Evolutionary conservation across 148 eudicot genomes (phyloP), one percentile per base, ranked within the genome.

Genomic region (Selenicereus undatus): DNA sequence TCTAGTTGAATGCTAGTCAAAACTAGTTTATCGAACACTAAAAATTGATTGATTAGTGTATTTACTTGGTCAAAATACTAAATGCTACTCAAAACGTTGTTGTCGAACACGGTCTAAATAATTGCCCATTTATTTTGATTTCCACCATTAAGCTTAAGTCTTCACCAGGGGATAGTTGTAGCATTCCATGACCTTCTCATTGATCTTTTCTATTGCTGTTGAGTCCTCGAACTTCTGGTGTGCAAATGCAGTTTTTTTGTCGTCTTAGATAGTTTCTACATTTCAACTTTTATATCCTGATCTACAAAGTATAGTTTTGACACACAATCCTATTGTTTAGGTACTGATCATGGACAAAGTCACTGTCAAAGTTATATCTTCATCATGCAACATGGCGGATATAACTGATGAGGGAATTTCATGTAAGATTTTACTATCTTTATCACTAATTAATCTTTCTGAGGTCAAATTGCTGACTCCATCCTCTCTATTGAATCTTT

Each of bases 281-380:
- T 24, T 64, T n/a, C 29, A 64, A 64, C 69, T n/a, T 64, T 6
- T 13, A 66, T n/a, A 2, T 66, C 71, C 18, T 27, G 11, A 45
- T 78, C 3, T 78, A n/a, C 18, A 7, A 65, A 74, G 51, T 62
- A 14, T 73, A 62, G 69, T 81, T 66, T 64, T 65, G 30, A 26
- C 16, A 3, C 35, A 26, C 27, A 66, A 27, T 20, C 8, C 43
- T 79, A 73, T 60, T 58, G 39, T 79, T 32, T 83, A 96, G 99
- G 98, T 96, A 80, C 88, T 96, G 75, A 96, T 96, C 84, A 96
- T 96, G 99, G 99, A 96, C 86, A 96, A 94, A 88, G 92, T 96
- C 39, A 96, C 99, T 50, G 92, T 94, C 76, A 96, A 88, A 88
- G 98, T 96, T 75, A 90, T 96, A 98, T 96, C 99, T 56, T 85